phyloP scores from a whole-genome alignment of 2,329 filamentous ascomycete genomes.

The Triangularia verruculosa region DNA sequence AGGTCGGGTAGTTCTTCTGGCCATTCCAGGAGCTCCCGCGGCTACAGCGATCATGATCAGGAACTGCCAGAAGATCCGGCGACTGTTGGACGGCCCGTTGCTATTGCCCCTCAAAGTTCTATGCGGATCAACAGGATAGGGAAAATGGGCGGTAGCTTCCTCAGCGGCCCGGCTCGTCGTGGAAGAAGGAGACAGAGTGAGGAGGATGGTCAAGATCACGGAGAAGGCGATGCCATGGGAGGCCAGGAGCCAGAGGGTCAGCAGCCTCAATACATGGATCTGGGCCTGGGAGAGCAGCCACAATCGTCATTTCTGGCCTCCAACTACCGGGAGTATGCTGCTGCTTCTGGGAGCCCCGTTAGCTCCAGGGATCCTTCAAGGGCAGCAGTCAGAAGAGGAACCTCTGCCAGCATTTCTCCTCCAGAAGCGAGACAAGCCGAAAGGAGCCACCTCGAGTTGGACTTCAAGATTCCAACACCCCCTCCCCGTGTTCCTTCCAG shows the following conservation, averaged over 20 bases:
- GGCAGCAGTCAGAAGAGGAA: conserved; percentile 38
- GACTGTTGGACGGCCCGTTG: conserved; percentile 47
- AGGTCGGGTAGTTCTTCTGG: conserved; percentile 38
- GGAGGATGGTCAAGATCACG: conserved; percentile 54
- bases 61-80: conserved; percentile 49
- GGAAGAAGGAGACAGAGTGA: conserved; percentile 66
- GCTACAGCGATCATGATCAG: conserved; percentile 40
- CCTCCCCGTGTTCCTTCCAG: conserved; percentile 58
- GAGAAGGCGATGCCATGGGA: conserved; percentile 32
- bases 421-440: conserved; percentile 36
- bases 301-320: conserved; percentile 45
- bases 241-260: conserved; percentile 30
- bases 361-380: conserved; percentile 46
- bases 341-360: conserved; percentile 57
- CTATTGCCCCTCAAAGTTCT: conserved; percentile 64
- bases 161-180: conserved; percentile 75
- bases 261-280: conserved; percentile 35
- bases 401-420: conserved; percentile 10
- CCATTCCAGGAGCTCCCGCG: conserved; percentile 34
- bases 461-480: conserved; percentile 55
- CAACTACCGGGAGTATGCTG: conserved; percentile 50
- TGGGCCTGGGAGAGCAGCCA: conserved; percentile 36
- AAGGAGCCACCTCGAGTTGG: conserved; percentile 35
- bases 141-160: conserved; percentile 71
- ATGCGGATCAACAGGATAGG: conserved; percentile 75